Conservation (phyloP, 371 early-diverging fungal genomes). For the Mucor indicus region DNA sequence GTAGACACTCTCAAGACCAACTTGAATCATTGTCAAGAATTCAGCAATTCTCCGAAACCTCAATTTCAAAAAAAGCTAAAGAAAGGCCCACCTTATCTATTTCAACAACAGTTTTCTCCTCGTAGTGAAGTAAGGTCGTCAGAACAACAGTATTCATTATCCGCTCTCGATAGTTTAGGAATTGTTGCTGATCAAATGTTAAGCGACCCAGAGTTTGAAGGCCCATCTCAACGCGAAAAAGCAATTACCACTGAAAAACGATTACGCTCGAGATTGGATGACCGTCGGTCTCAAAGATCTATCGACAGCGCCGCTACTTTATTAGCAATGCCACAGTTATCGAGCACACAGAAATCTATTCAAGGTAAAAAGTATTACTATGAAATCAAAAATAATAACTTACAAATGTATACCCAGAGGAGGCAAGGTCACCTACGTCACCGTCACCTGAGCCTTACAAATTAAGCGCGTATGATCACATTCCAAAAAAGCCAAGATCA, state of each 20-base stretch:
- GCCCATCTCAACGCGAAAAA: neutral
- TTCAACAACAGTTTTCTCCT: constrained; percentile 48
- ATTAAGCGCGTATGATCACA: neutral
- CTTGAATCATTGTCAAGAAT: no score
- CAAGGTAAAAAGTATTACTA: no score
- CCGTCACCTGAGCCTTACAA: constrained; percentile 4
- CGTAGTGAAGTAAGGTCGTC: constrained; percentile 26
- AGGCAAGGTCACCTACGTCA: no score
- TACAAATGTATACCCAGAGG: neutral
- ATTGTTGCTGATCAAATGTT: constrained; percentile 38
- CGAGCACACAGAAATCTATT: constrained; percentile 10
- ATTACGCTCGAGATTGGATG: constrained; percentile 13
- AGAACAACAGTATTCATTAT: constrained; percentile 17
- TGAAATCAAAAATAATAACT: neutral
- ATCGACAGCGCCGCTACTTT: constrained; percentile 49
- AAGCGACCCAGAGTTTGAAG: constrained; percentile 27
- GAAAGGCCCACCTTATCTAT: constrained; percentile 34
- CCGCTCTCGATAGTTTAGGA: constrained; percentile 29
- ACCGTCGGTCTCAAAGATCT: constrained; percentile 40
- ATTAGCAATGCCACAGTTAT: constrained; percentile 36
- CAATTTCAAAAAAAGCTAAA: neutral
- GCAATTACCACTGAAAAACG: constrained; percentile 1
- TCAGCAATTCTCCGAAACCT: no score
- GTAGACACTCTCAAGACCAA: constrained; percentile 14
- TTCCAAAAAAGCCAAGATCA: constrained; percentile 37